Conservation (phyloP, 805 yeast genomes). For the Suhomyces xylopsoci region DNA sequence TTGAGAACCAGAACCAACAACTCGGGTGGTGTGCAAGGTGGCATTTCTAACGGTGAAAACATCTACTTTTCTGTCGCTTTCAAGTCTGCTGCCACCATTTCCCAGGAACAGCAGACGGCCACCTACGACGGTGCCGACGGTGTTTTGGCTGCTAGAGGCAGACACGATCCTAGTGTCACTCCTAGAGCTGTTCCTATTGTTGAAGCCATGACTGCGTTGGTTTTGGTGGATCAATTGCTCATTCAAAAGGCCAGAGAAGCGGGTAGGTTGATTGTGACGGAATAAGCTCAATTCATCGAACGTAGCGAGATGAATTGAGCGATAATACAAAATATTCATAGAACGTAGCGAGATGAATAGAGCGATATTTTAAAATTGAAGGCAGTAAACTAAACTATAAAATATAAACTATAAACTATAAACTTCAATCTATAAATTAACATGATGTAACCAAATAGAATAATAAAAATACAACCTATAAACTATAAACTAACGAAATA, state of each 20-base stretch:
- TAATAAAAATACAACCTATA: no score
- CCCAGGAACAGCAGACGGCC: conserved; percentile 86
- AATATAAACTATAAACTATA: no score
- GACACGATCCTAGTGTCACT: conserved; percentile 98
- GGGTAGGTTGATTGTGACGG: conserved; percentile 1
- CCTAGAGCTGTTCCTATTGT: conserved; percentile 99
- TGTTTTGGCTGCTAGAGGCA: conserved; percentile 89
- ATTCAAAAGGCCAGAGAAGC: conserved; percentile 80
- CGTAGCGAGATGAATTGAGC: no score
- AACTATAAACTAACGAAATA: no score
- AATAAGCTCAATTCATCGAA: no score
- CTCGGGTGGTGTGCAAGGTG: conserved; percentile 98
- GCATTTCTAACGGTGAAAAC: conserved; percentile 93
- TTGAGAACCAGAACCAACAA: conserved; percentile 86
- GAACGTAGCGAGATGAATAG: no score
- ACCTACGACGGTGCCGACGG: conserved; percentile 88
- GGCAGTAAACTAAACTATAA: no score
- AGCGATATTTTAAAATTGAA: no score
- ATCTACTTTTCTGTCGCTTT: conserved; percentile 94
- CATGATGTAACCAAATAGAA: no score
- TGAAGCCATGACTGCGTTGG: conserved; percentile 97
- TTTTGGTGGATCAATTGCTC: conserved; percentile 78
- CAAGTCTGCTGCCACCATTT: conserved; percentile 97
- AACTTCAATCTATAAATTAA: no score
- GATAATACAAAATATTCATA: no score